A percentile compares a stretch with the other conserved stretches of the same genome.
phyloP scores from a whole-genome alignment of 345 rosid species.

The Moricandia arvensis region DNA sequence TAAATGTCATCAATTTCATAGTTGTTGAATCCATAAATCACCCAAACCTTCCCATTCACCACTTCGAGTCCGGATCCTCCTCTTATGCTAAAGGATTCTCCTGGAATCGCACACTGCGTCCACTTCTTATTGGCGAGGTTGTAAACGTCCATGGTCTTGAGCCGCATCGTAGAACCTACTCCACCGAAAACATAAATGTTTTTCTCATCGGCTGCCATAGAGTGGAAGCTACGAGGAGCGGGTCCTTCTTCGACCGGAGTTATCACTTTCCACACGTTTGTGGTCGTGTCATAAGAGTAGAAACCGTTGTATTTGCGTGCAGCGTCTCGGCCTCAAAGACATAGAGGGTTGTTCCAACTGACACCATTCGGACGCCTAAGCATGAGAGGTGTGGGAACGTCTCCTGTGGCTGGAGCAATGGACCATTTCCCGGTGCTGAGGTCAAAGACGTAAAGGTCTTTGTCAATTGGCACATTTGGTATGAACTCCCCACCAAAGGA shows the following conservation, averaged over 20 bases:
- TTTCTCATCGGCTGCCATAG: slow-evolving; percentile 36
- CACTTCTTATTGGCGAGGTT: slow-evolving; percentile 28
- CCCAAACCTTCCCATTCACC: slow-evolving; percentile 34
- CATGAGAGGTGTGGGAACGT: slow-evolving; percentile 29
- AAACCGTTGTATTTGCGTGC: slow-evolving; percentile 26
- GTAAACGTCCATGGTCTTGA: slow-evolving; percentile 26
- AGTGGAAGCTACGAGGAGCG: slow-evolving; percentile 36
- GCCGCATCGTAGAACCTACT: background rate
- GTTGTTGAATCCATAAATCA: slow-evolving; percentile 32
- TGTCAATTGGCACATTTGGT: slow-evolving; percentile 33
- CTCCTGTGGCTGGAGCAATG: slow-evolving; percentile 26
- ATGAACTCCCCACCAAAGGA: slow-evolving; percentile 34
- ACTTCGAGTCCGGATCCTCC: slow-evolving; percentile 37
- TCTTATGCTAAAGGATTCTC: slow-evolving; percentile 10
- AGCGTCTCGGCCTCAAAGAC: slow-evolving; percentile 35
- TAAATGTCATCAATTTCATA: slow-evolving; percentile 22
- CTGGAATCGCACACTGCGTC: slow-evolving; percentile 15
- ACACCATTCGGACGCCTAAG: slow-evolving; percentile 31
- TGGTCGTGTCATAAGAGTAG: slow-evolving; percentile 30
- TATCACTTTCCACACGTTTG: slow-evolving; percentile 28
- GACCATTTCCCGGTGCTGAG: slow-evolving; percentile 28
- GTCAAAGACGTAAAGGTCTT: slow-evolving; percentile 31
- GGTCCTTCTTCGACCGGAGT: slow-evolving; percentile 35
- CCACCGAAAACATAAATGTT: slow-evolving; percentile 36
- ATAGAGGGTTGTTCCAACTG: slow-evolving; percentile 16